Evolutionary conservation across 805 yeast genomes (phyloP), one percentile per base, ranked within the genome.

Genomic region (Candida verbasci): DNA sequence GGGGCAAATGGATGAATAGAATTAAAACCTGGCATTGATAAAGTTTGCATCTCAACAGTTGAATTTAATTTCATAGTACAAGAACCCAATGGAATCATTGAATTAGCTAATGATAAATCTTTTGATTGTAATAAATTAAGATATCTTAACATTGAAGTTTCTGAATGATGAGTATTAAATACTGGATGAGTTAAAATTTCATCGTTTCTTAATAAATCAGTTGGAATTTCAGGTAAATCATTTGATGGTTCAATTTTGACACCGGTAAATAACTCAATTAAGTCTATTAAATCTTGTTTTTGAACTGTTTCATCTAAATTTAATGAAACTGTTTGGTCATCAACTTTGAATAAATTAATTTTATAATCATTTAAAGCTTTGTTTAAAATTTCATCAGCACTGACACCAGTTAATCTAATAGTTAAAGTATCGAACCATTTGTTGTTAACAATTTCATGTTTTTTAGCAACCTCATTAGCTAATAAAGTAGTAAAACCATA

Each of bases 31-130:
- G 96, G 96, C 84, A 96, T 88, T 3, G 96, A 82, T 37, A 93
- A 72, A 31, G 97, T 93, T 44, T 78, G 75, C 97, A 93, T 93
- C 56, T 87, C 91, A 7, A 88, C 94, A 1, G 97, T 91, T 37
- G 96, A 83, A 56, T 93, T 93, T 53, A 93, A 74, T 61, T 93
- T 93, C 98, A 93, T 93, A 14, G 98, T 93, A 70, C 98, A 93
- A 6, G 96, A 86, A 17, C 98, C 98, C 44, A 93, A 73, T 16
- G 98, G 94, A 44, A 93, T 93, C 98, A 93, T 93, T 4, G 97
- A 85, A 54, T 88, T 84, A 9, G 97, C 96, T 41, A 93, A 71
- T 0, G 97, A 91, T 42, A 93, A 69, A 65, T 93, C 98, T 63
- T 85, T 87, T 41, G 62, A 56, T 64, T 93, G 97, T 37, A 93